These are phyloP conservation scores for Aspergillus costaricaensis DNA, from an alignment of 2,329 filamentous ascomycete genomes.

Conservation along the genomic window DNA sequence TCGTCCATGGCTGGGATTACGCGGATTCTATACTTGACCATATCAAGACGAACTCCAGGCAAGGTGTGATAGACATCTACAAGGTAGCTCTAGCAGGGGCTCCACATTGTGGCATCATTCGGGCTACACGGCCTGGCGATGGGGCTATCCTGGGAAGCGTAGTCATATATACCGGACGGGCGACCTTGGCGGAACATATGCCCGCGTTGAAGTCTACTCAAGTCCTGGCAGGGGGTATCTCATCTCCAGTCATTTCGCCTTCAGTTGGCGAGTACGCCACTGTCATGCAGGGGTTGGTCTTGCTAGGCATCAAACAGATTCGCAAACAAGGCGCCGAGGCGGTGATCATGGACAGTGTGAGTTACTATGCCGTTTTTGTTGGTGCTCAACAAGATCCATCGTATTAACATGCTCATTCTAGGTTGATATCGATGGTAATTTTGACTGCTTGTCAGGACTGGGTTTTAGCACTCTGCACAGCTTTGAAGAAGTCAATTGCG, in stretches of 20 bases:
- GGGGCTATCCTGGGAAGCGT: constrained; percentile 74
- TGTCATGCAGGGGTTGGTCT: constrained; percentile 74
- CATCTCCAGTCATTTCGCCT: constrained; percentile 74
- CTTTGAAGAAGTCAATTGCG: constrained; percentile 78
- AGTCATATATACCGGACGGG: constrained; percentile 73
- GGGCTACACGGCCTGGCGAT: constrained; percentile 71
- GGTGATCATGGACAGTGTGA: constrained; percentile 78
- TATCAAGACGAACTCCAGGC: constrained; percentile 71
- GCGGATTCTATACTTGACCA: constrained; percentile 72
- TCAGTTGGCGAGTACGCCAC: constrained; percentile 68
- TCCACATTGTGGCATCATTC: constrained; percentile 75
- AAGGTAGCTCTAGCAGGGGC: constrained; percentile 70
- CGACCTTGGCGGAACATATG: constrained; percentile 67
- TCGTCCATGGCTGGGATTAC: constrained; percentile 79
- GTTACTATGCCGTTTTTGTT: constrained; percentile 37
- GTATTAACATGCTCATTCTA: constrained; percentile 40
- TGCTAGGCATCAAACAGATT: constrained; percentile 80
- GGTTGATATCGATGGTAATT: constrained; percentile 71
- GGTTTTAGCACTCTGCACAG: constrained; percentile 77
- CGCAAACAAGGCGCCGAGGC: constrained; percentile 74
- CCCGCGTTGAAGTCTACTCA: constrained; percentile 65
- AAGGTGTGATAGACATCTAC: constrained; percentile 79
- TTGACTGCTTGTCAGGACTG: constrained; percentile 74
- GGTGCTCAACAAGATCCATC: not conserved
- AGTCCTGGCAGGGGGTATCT: constrained; percentile 69